Evolutionary conservation across 1,284 basidiomycete genomes (phyloP), one percentile per base, ranked within the genome.

Genomic region (Ganoderma lucidum): DNA sequence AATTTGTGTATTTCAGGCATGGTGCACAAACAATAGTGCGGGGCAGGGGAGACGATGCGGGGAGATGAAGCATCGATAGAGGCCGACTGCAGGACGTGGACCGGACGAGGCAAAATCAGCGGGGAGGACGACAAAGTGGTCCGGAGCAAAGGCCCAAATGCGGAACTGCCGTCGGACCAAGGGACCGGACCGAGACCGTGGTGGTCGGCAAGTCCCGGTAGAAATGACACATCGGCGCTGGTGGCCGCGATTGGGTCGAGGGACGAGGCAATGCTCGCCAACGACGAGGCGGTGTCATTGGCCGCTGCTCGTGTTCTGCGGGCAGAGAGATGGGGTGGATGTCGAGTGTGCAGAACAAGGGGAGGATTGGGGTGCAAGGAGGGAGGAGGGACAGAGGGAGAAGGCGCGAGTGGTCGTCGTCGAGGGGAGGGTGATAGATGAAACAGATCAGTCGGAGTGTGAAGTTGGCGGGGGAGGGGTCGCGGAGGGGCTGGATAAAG

Each of bases 381-480:
- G 30, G 45, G n/a, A 48, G 41, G 56, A 42, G 30, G 58, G 12
- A 5, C 35, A 59, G 28, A 4, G 12, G 59, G 61, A 19, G 45
- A 48, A 51, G 32, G 28, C n/a, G 62, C 10, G 48, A 28, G 23
- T 53, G 4, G 48, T 35, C 9, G 28, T 39, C 51, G 19, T 28
- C 23, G 48, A 23, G 19, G 55, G 63, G 28, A 65, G 35, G 35
- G 60, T 63, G 72, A 73, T 68, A 58, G 72, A 70, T 73, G 72
- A 73, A 73, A 73, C 72, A 73, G 70, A 73, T 73, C 72, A 73
- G 28, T 68, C 72, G 72, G 72, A 73, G 72, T 73, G 68, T 68
- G 72, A 73, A 73, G 70, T 70, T 51, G 63, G 44, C 48, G 23
- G 35, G 45, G n/a, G 44, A 63, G 60, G 48, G 59, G 64, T 55